Evolutionary conservation across 2,329 filamentous ascomycete species (phyloP), one percentile per base, ranked within the genome.

Genomic region (Pseudogymnoascus sp.): DNA sequence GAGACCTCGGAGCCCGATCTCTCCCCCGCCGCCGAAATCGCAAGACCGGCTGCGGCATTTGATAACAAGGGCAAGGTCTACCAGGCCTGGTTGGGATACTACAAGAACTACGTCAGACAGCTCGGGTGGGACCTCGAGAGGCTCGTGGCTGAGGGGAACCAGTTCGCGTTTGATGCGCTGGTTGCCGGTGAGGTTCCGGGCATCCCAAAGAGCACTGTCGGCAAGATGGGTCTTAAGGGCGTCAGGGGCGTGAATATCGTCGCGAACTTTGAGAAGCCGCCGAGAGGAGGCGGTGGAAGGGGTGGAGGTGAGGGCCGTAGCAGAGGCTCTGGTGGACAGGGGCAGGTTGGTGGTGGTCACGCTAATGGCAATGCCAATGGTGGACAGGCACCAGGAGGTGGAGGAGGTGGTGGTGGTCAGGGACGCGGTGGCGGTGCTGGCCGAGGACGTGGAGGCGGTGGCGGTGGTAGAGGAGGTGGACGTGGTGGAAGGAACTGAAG

Each of bases 171-270:
- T 0, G 71, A 79, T 0, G 80, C 79, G 1, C 75, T 86, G 2
- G 77, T 78, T 6, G 73, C 77, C 1, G 72, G 78, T 0, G 79
- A 80, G 62, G 74, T 78, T 1, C 83, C 83, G 0, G 53, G 72
- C 1, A 72, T 86, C 1, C 72, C 75, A 65, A 81, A 80, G 71
- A 76, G 71, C 40, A 79, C 76, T 0, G 77, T 83, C 4, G 74
- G 77, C 7, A 86, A 85, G 76, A 86, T 86, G 83, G 82, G 82
- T 0, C 70, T 86, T 59, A 79, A 78, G 65, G 82, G 81, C 7
- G 77, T 79, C 1, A 75, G 71, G 37, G 83, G 83, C 0, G 69
- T 86, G 11, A 75, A 75, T 4, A 70, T 80, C 14, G 75, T 80
- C 10, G 76, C 80, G 0, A 77, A 80, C 62, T 42, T 53, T 8